Conservation (phyloP, 2,329 filamentous ascomycete genomes). For the Aspergillus tamarii region DNA sequence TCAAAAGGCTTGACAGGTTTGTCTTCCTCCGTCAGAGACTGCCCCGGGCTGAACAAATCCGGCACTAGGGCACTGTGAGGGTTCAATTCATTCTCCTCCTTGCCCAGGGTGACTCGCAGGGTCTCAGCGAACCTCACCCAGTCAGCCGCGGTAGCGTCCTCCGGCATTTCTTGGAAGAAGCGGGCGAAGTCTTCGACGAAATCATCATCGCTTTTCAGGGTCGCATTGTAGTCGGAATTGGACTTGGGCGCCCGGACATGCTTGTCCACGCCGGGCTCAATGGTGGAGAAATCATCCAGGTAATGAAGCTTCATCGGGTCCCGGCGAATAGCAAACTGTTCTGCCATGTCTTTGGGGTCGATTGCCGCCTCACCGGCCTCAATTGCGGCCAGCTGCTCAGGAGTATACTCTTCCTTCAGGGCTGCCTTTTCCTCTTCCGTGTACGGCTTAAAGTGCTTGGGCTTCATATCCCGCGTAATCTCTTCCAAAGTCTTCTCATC, state of each 20-base stretch:
- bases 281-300: conserved; percentile 77
- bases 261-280: conserved; percentile 78
- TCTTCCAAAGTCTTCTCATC: conserved; percentile 32
- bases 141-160: conserved; percentile 51
- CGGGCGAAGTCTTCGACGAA: conserved; percentile 61
- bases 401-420: conserved; percentile 72
- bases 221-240: conserved; percentile 59
- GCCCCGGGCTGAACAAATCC: conserved; percentile 52
- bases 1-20: conserved; percentile 31
- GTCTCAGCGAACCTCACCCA: conserved; percentile 50
- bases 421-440: conserved; percentile 65
- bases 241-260: conserved; percentile 55
- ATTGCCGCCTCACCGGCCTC: conserved; percentile 79
- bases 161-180: conserved; percentile 52
- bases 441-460: conserved; percentile 59
- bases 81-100: conserved; percentile 53
- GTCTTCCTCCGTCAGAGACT: conserved; percentile 37
- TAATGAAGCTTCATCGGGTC: conserved; percentile 76
- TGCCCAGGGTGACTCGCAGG: conserved; percentile 54
- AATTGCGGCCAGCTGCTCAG: conserved; percentile 79
- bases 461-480: conserved; percentile 27
- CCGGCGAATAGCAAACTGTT: conserved; percentile 70
- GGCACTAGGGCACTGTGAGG: conserved; percentile 55
- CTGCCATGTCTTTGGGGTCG: conserved; percentile 71
- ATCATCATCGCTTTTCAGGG: conserved; percentile 66